Percentiles rank a stretch among this genome's conserved stretches.
Conservation (phyloP, 1,139 yeast species). For the Saccharomyces pastorianus region DNA sequence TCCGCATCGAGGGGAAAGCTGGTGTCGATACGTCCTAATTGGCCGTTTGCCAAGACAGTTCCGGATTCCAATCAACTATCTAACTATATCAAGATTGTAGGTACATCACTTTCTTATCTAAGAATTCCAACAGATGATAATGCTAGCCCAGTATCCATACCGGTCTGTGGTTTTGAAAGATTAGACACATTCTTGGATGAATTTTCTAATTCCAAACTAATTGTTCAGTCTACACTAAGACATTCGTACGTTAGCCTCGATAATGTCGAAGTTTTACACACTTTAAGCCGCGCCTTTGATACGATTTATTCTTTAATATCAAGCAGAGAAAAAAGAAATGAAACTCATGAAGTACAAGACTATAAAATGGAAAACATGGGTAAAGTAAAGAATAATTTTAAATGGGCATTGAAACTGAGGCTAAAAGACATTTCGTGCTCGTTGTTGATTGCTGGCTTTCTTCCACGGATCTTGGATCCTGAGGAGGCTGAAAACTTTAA, state of each 20-base stretch:
- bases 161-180: conserved; percentile 26
- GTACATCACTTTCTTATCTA: conserved; percentile 10
- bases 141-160: conserved; percentile 12
- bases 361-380: background rate
- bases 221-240: conserved; percentile 22
- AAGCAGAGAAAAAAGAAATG: conserved; percentile 1
- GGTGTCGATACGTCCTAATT: background rate
- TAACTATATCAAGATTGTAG: conserved; percentile 16
- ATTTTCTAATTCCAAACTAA: conserved; percentile 9
- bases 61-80: conserved; percentile 7
- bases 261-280: conserved; percentile 18
- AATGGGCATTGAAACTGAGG: conserved; percentile 21
- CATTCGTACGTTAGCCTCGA: conserved; percentile 21
- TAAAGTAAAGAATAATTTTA: conserved; percentile 2
- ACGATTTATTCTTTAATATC: background rate
- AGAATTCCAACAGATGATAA: conserved; percentile 6
- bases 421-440: conserved; percentile 22
- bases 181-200: conserved; percentile 22
- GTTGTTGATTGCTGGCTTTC: conserved; percentile 16
- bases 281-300: conserved; percentile 9
- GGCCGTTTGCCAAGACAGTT: conserved; percentile 11
- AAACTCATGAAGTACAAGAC: background rate
- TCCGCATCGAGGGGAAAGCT: background rate
- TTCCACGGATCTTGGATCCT: conserved; percentile 23
- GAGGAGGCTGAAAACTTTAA: conserved; percentile 13